These are phyloP conservation scores for Aspergillus kassunensis DNA, from an alignment of 495 filamentous ascomycete genomes.

Conservation along the genomic window DNA sequence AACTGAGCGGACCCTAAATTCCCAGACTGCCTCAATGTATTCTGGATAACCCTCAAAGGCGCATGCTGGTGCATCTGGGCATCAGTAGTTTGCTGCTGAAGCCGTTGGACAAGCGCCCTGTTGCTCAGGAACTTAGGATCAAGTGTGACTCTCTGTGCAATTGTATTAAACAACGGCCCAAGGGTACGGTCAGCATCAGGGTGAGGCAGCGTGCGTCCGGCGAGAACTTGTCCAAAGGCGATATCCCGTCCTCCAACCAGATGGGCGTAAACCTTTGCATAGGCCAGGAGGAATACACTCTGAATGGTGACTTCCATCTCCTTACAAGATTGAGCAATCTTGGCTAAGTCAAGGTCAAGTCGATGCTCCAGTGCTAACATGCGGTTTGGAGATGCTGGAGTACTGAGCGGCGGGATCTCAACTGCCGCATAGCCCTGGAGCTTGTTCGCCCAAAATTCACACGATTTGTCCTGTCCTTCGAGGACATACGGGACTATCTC, in stretches of 20 bases:
- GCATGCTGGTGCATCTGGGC: slow-evolving; percentile 51
- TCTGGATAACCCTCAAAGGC: slow-evolving; percentile 32
- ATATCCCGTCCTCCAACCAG: slow-evolving; percentile 64
- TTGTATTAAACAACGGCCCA: slow-evolving; percentile 88
- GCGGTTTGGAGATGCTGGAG: slow-evolving; percentile 15
- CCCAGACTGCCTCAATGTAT: slow-evolving; percentile 23
- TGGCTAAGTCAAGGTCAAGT: slow-evolving; percentile 36
- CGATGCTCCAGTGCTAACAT: slow-evolving; percentile 28
- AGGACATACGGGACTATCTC: slow-evolving; percentile 30
- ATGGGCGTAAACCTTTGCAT: slow-evolving; percentile 59
- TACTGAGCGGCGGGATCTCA: slow-evolving; percentile 18
- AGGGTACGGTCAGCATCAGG: slow-evolving; percentile 64
- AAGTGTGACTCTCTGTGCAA: slow-evolving; percentile 52
- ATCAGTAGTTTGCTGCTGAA: slow-evolving; percentile 64
- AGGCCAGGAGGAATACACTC: slow-evolving; percentile 65
- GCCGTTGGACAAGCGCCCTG: slow-evolving; percentile 39
- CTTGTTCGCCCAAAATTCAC: slow-evolving; percentile 39
- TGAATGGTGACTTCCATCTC: slow-evolving; percentile 68
- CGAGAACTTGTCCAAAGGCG: slow-evolving; percentile 73
- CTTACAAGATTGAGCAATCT: slow-evolving; percentile 44
- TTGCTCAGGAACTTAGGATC: slow-evolving; percentile 43
- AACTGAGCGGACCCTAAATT: slow-evolving; percentile 34
- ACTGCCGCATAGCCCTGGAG: slow-evolving; percentile 24
- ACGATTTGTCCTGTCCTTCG: slow-evolving; percentile 18
- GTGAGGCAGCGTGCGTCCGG: slow-evolving; percentile 56